Base-by-base conservation (phyloP, 805 yeast species). In the Kodamaea lidongshanica region DNA sequence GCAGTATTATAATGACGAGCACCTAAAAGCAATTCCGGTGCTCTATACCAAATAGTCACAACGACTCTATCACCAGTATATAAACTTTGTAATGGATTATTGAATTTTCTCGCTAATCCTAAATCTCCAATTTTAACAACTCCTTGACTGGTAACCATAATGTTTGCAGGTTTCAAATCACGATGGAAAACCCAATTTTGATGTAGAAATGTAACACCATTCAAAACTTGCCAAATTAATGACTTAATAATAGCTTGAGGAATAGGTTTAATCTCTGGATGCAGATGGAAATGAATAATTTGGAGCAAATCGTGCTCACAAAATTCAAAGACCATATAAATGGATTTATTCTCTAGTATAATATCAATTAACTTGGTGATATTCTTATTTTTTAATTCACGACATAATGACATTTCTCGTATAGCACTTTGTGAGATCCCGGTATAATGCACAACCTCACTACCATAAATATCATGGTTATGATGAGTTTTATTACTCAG, bases 391-490 rank as follows among this genome's bases (percentile, higher is more conserved):
- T 67, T 67, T 32, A 92, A 62, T 52, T 92, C 98, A 28, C 94
- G 70, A 55, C 97, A 92, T 12, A 92, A 64, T 1, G 96, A 83
- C 89, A 94, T 87, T 56, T 94, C 99, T 41, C 98, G 67, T 26
- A 94, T 84, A 2, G 97, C 98, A 46, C 89, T 77, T 56, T 92
- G 98, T 2, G 95, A 86, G 9, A 92, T 84, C 3, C 98, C 97
- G 0, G 96, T 87, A 48, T 87, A 89, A 57, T 83, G 92, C 7
- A 81, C 58, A 15, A 80, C 77, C 47, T 88, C 96, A 35, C 89
- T 89, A 40, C 88, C 94, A 46, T 85, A 77, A 23, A 58, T 51
- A 38, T 60, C 65, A 35, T 59, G 61, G 21, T 48, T 52, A 34
- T 58, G 57, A 34, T 50, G 54, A 9, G 52, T 37, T 30, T 54